These are phyloP conservation scores for Comarum palustre DNA, from an alignment of 306 rosid species.

Conservation along the genomic window DNA sequence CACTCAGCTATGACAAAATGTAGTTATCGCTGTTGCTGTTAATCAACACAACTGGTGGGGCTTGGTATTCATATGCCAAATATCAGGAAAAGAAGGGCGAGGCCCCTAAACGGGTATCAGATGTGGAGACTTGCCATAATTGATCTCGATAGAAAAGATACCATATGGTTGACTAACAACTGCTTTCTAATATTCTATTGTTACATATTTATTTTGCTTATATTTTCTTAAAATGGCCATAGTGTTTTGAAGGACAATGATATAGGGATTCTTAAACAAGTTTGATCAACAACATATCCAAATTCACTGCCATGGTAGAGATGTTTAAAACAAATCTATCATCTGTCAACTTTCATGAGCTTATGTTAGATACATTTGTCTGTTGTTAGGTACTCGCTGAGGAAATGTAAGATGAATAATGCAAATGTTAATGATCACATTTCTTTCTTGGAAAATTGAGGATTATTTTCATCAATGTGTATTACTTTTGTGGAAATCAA, in stretches of 20 bases:
- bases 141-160: conserved; percentile 29
- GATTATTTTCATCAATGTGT: not conserved
- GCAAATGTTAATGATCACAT: too few relatives aligned
- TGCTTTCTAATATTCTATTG: conserved; percentile 22
- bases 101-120: conserved; percentile 44
- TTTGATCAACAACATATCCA: not conserved
- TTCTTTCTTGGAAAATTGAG: not conserved
- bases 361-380: not conserved
- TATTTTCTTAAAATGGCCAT: not conserved
- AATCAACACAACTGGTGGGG: conserved; percentile 87
- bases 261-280: not conserved
- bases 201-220: not conserved
- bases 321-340: conserved; percentile 8
- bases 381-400: not conserved
- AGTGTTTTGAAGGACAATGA: conserved; percentile 3
- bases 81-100: conserved; percentile 69
- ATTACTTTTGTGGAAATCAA: not conserved
- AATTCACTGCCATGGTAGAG: conserved; percentile 1
- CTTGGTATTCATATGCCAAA: conserved; percentile 90
- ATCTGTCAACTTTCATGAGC: not conserved
- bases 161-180: conserved; percentile 20
- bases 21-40: not conserved
- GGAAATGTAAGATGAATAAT: not conserved
- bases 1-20: conserved; percentile 1
- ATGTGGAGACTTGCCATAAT: conserved; percentile 58